Conservation (phyloP, 805 yeast species). For the Spathaspora hagerdaliae region DNA sequence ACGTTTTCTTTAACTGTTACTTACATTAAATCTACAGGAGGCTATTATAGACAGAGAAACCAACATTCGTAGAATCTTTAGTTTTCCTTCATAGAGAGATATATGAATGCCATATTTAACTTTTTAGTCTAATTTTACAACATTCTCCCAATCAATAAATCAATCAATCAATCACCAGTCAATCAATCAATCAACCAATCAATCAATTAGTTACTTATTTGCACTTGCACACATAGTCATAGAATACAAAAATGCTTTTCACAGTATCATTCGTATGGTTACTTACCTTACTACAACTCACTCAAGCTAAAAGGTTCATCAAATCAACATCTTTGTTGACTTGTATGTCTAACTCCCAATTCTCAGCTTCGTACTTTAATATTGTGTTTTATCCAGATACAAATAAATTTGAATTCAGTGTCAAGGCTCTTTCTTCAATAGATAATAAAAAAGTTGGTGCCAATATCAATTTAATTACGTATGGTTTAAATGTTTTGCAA, state of each 20-base stretch:
- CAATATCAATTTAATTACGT: slow-evolving; percentile 62
- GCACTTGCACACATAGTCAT: too few relatives aligned
- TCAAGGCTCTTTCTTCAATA: slow-evolving; percentile 76
- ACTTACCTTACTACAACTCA: slow-evolving; percentile 4
- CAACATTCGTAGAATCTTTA: too few relatives aligned
- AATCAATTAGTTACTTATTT: too few relatives aligned
- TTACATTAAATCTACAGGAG: too few relatives aligned
- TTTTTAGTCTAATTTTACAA: too few relatives aligned
- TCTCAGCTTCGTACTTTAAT: slow-evolving; percentile 80
- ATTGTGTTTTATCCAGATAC: slow-evolving; percentile 69
- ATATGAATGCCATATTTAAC: too few relatives aligned
- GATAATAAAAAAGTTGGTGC: slow-evolving; percentile 56
- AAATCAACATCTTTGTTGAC: slow-evolving; percentile 73
- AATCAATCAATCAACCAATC: too few relatives aligned
- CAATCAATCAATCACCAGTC: too few relatives aligned
- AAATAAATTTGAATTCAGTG: slow-evolving; percentile 56
- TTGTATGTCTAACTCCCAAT: slow-evolving; percentile 86
- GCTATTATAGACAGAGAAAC: too few relatives aligned
- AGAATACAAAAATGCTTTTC: not conserved
- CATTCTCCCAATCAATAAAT: too few relatives aligned
- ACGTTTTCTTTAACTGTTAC: too few relatives aligned
- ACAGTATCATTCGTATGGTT: not conserved
- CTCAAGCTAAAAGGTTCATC: slow-evolving; percentile 23
- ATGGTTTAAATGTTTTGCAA: slow-evolving; percentile 67
- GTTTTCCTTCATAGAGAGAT: too few relatives aligned